Evolutionary conservation across 768 basidiomycete genomes (phyloP).

Genomic region (Crucibulum laeve): DNA sequence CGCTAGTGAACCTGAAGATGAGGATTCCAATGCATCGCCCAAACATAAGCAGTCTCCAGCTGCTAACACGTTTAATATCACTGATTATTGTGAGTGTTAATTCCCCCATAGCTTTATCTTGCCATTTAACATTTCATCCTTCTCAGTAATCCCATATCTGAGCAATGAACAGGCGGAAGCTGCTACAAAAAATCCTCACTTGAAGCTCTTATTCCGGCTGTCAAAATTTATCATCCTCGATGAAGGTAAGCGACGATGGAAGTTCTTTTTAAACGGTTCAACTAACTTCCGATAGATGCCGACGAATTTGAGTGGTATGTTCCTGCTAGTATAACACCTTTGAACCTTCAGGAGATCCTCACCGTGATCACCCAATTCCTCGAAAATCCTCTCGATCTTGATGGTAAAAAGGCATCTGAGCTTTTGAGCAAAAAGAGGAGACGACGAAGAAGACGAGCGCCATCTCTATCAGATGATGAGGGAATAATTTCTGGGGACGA

Average conservation of each 20-base stretch:
- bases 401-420: conserved; percentile 70
- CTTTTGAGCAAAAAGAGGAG: conserved; percentile 65
- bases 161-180: conserved; percentile 73
- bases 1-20: conserved; percentile 26
- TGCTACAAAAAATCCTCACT: conserved; percentile 68
- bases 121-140: background rate
- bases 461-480: conserved; percentile 43
- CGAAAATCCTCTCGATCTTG: conserved; percentile 71
- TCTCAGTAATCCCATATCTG: conserved; percentile 69
- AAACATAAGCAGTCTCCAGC: conserved; percentile 49
- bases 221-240: conserved; percentile 64
- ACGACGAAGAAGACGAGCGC: conserved; percentile 47
- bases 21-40: conserved; percentile 13
- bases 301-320: conserved; percentile 84
- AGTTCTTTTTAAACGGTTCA: background rate
- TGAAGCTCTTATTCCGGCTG: conserved; percentile 85
- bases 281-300: conserved; percentile 35
- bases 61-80: conserved; percentile 65
- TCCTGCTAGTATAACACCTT: conserved; percentile 64
- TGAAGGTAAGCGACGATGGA: conserved; percentile 47
- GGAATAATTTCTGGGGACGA: conserved; percentile 28
- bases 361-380: conserved; percentile 84
- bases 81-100: conserved; percentile 63
- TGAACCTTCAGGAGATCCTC: conserved; percentile 63
- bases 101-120: background rate